Percentiles rank a stretch among this genome's conserved stretches.
Evolutionary conservation across 1,284 basidiomycete species (phyloP).

Genomic region (Ceratobasidium sp.): DNA sequence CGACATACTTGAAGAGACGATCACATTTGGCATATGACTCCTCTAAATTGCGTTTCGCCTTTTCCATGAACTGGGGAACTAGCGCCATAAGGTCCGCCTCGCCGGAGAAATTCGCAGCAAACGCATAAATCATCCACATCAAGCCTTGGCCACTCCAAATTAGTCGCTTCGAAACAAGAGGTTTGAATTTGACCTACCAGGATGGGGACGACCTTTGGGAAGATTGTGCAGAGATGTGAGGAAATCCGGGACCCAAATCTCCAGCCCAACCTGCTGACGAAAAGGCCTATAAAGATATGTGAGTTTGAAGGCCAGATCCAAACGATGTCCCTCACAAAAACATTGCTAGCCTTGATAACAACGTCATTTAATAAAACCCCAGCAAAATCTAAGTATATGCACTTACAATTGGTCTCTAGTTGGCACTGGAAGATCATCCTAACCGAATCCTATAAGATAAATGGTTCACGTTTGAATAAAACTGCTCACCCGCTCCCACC

Average conservation of each 20-base stretch:
- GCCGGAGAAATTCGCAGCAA: slow-evolving; percentile 23
- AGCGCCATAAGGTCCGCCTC: slow-evolving; percentile 15
- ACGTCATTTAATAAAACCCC: not conserved
- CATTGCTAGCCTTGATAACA: not conserved
- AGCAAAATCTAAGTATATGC: not conserved
- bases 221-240: slow-evolving; percentile 16
- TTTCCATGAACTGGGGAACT: slow-evolving; percentile 23
- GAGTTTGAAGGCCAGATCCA: not conserved
- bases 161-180: not conserved
- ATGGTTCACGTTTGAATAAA: not conserved
- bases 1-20: slow-evolving; percentile 25
- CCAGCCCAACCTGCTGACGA: slow-evolving; percentile 20
- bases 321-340: not conserved
- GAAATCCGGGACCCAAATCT: slow-evolving; percentile 35
- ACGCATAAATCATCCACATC: slow-evolving; percentile 35
- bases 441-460: not conserved
- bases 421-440: slow-evolving; percentile 16
- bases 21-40: not conserved
- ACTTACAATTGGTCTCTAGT: slow-evolving; percentile 25
- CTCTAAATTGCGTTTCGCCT: slow-evolving; percentile 1
- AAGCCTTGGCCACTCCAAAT: not conserved
- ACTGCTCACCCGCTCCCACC: slow-evolving; percentile 26
- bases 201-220: slow-evolving; percentile 25
- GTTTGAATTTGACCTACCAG: not conserved
- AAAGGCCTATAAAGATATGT: slow-evolving; percentile 11